Percentiles rank a stretch among this genome's conserved stretches.
Conservation (phyloP, 306 rosid species). For the Rosa rugosa region DNA sequence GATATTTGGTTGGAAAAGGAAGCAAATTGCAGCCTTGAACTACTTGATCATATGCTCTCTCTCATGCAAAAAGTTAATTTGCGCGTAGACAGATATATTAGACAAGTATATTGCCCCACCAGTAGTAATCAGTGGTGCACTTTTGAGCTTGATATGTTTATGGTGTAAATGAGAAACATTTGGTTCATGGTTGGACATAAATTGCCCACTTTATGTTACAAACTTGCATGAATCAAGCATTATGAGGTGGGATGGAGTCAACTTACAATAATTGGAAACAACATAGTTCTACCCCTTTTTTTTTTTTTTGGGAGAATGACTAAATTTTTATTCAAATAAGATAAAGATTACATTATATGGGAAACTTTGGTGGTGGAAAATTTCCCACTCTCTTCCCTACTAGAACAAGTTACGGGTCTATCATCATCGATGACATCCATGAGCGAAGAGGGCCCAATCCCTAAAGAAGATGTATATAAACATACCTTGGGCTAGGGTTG, state of each 20-base stretch:
- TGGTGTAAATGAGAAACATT: not conserved
- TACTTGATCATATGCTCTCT: not conserved
- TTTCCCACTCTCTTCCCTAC: too few species aligned
- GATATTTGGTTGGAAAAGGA: constrained; percentile 45
- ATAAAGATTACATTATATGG: too few species aligned
- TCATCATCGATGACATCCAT: too few species aligned
- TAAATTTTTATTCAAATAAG: too few species aligned
- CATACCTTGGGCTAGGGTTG: not conserved
- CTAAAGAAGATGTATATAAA: not conserved
- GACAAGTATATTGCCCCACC: not conserved
- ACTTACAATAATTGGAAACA: not conserved
- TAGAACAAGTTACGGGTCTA: too few species aligned
- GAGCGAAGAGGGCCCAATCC: too few species aligned
- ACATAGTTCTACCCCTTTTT: not conserved
- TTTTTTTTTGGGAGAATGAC: too few species aligned
- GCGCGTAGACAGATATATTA: constrained; percentile 12
- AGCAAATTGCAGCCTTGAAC: constrained; percentile 52
- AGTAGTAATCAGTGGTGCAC: constrained; percentile 2
- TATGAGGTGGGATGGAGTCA: not conserved
- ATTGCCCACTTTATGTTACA: not conserved
- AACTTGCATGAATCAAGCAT: constrained; percentile 10
- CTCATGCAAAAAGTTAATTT: not conserved
- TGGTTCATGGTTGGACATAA: not conserved
- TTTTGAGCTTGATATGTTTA: not conserved
- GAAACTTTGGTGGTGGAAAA: too few species aligned